These are phyloP conservation scores for Apium graveolens DNA, from an alignment of 129 eudicot species.

Conservation along the genomic window DNA sequence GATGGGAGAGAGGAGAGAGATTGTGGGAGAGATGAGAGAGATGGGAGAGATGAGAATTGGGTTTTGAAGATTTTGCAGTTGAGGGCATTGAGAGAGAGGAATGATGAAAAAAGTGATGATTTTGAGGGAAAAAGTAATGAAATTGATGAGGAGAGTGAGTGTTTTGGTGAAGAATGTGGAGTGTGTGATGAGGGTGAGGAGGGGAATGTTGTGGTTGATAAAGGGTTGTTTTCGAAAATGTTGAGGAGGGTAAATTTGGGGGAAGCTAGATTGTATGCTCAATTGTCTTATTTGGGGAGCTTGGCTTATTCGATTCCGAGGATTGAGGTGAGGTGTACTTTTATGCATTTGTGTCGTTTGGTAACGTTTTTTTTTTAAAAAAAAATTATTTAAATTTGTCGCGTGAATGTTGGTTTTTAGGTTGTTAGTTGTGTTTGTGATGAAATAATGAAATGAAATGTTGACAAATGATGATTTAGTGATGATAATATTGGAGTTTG, in stretches of 20 bases:
- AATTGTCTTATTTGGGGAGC: conserved; percentile 73
- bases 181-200: conserved; percentile 40
- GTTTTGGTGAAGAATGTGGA: conserved; percentile 32
- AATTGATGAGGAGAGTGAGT: neutral
- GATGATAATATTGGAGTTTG: no score
- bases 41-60: conserved; percentile 57
- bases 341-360: neutral
- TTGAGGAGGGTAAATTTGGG: conserved; percentile 61
- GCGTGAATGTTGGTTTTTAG: neutral
- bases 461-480: no score
- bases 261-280: conserved; percentile 82
- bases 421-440: no score
- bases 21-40: neutral
- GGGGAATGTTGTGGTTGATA: conserved; percentile 43
- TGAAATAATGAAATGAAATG: no score
- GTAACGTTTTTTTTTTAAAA: neutral
- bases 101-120: conserved; percentile 2
- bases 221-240: conserved; percentile 63
- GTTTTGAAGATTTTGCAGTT: conserved; percentile 72
- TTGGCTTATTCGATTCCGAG: conserved; percentile 77
- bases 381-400: neutral
- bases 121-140: neutral
- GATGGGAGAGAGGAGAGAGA: conserved; percentile 32
- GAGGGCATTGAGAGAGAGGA: conserved; percentile 45
- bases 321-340: conserved; percentile 80